Percentiles rank a stretch among this genome's conserved stretches.
Evolutionary conservation across 163 green algal genomes (phyloP).

Genomic region (Volvox carteri): DNA sequence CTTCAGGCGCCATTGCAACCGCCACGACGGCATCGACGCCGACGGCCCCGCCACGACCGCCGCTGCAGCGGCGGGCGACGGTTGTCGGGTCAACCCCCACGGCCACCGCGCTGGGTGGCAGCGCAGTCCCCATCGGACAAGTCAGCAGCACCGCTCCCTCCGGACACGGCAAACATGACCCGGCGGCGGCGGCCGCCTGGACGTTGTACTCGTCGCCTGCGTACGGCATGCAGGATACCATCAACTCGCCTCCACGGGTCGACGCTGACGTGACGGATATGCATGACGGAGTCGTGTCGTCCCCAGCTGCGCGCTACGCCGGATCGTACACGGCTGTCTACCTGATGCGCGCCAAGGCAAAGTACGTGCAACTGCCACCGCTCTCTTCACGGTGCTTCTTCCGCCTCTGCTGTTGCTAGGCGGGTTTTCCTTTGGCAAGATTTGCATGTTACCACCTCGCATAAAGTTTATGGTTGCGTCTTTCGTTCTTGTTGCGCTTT

Average conservation of each 20-base stretch:
- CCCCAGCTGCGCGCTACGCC: slow-evolving; percentile 4
- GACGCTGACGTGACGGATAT: not conserved
- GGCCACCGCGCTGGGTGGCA: not conserved
- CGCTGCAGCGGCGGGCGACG: not conserved
- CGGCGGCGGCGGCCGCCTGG: not conserved
- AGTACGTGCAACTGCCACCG: not conserved
- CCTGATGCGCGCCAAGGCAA: slow-evolving; percentile 6
- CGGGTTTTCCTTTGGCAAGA: too few relatives aligned
- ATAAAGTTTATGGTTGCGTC: too few relatives aligned
- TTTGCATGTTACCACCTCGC: too few relatives aligned
- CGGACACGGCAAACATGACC: not conserved
- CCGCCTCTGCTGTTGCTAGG: too few relatives aligned
- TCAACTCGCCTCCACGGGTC: not conserved
- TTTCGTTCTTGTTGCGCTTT: too few relatives aligned
- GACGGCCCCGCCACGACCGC: not conserved
- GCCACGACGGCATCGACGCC: not conserved
- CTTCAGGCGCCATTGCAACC: not conserved
- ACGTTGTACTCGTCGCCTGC: slow-evolving; percentile 19
- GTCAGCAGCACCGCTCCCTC: too few relatives aligned
- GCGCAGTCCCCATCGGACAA: not conserved
- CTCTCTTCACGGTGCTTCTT: too few relatives aligned
- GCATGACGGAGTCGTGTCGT: slow-evolving; percentile 8
- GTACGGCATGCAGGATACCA: not conserved
- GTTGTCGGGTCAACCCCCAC: not conserved
- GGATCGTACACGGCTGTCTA: slow-evolving; percentile 46